Evolutionary conservation across 2,329 filamentous ascomycete genomes (phyloP).

Genomic region (Chaetomiaceae sp.): DNA sequence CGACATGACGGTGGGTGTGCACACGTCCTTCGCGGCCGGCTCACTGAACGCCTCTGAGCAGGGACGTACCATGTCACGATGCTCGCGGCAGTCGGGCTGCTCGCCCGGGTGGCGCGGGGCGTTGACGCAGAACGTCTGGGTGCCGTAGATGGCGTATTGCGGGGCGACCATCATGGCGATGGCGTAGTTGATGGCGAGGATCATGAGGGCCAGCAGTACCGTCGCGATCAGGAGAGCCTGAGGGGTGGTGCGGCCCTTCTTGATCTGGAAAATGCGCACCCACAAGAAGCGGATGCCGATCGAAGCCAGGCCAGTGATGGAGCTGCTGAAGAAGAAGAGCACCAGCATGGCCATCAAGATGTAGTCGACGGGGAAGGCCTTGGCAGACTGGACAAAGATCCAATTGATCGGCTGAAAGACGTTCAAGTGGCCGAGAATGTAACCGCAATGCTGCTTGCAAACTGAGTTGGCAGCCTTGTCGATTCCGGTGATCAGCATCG

Average conservation of each 20-base stretch:
- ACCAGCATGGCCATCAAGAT: conserved; percentile 80
- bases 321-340: conserved; percentile 82
- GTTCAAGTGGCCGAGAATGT: conserved; percentile 80
- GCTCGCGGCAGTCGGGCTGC: conserved; percentile 69
- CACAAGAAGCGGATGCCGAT: conserved; percentile 95
- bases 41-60: conserved; percentile 75
- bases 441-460: conserved; percentile 86
- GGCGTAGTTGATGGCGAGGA: conserved; percentile 87
- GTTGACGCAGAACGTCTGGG: conserved; percentile 87
- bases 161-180: conserved; percentile 92
- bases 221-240: conserved; percentile 90
- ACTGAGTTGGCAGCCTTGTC: conserved; percentile 96
- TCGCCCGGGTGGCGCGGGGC: conserved; percentile 56
- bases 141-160: conserved; percentile 90
- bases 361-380: conserved; percentile 88
- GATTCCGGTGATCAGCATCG: conserved; percentile 91
- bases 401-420: conserved; percentile 95
- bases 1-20: conserved; percentile 85
- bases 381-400: conserved; percentile 74
- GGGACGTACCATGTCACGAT: conserved; percentile 66
- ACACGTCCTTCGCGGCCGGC: conserved; percentile 69
- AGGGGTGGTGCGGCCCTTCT: conserved; percentile 81
- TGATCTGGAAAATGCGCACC: conserved; percentile 88
- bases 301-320: conserved; percentile 77
- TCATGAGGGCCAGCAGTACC: conserved; percentile 83